Evolutionary conservation across 23 red algal genomes (phyloP).

Genomic region (Pyropia yezoensis): DNA sequence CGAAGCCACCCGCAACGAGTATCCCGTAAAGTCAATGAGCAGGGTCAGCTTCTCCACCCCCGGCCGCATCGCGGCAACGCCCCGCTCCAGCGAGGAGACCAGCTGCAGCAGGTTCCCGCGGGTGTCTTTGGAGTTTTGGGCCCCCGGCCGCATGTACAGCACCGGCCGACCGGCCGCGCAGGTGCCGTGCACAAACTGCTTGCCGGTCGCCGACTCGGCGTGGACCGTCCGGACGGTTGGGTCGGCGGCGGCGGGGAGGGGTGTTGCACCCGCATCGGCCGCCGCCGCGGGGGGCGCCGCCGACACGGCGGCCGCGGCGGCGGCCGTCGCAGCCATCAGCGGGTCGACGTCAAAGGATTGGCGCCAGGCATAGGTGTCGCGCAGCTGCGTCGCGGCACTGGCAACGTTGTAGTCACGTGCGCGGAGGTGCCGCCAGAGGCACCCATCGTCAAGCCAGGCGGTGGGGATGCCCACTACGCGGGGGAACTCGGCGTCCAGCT

Average conservation of each 20-base stretch:
- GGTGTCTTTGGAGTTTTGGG: conserved; percentile 36
- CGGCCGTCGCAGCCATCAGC: conserved; percentile 10
- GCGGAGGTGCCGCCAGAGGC: conserved; percentile 34
- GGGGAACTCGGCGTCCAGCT: background rate
- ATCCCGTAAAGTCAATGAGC: conserved; percentile 47
- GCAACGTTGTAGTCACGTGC: conserved; percentile 30
- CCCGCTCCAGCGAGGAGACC: conserved; percentile 50
- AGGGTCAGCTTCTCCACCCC: conserved; percentile 32
- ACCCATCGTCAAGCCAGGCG: conserved; percentile 22
- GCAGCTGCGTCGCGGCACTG: conserved; percentile 5
- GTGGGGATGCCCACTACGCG: background rate
- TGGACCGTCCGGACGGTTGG: background rate
- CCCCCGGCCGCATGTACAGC: conserved; percentile 35
- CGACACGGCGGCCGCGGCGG: no score
- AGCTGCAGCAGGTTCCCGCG: conserved; percentile 24
- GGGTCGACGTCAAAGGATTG: conserved; percentile 29
- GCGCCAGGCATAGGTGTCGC: conserved; percentile 27
- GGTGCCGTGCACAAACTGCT: conserved; percentile 29
- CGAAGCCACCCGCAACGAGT: conserved; percentile 38
- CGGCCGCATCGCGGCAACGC: conserved; percentile 4
- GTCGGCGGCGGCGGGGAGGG: no score
- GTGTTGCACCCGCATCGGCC: no score
- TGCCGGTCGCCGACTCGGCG: conserved; percentile 28
- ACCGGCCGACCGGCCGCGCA: conserved; percentile 17
- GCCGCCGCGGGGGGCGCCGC: no score